phyloP scores from a whole-genome alignment of 1,284 basidiomycete genomes.

The Rhodofomes roseus region DNA sequence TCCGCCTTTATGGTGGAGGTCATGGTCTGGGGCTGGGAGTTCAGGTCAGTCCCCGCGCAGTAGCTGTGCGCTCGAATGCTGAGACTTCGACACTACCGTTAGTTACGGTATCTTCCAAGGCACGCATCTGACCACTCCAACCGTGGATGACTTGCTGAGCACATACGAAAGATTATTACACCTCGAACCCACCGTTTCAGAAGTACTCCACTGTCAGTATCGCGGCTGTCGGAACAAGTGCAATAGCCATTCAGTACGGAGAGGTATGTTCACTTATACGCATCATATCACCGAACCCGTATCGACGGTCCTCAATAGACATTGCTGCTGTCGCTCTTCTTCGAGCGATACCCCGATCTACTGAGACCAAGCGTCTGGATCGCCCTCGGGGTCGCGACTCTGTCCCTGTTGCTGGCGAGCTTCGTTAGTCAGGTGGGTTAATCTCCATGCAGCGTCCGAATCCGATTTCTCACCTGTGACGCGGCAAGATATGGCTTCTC shows the following conservation, averaged over 20 bases:
- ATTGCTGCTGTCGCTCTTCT: constrained; percentile 20
- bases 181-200: constrained; percentile 11
- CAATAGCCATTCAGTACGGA: constrained; percentile 8
- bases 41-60: constrained; percentile 2
- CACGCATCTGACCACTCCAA: background rate
- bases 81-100: background rate
- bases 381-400: constrained; percentile 17
- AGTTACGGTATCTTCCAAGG: constrained; percentile 15
- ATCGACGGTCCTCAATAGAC: constrained; percentile 8
- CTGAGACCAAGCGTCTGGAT: constrained; percentile 21
- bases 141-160: background rate
- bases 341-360: constrained; percentile 22
- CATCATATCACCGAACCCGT: no score
- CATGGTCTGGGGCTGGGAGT: constrained; percentile 10
- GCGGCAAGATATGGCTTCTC: constrained; percentile 22
- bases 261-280: constrained; percentile 3
- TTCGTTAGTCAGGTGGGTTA: constrained; percentile 21
- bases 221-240: constrained; percentile 11
- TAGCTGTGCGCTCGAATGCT: background rate
- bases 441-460: no score
- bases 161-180: constrained; percentile 10
- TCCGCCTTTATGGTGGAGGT: constrained; percentile 7
- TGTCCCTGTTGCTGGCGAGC: constrained; percentile 22
- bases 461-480: no score
- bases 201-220: constrained; percentile 8